Evolutionary conservation across 1,139 yeast genomes (phyloP).

Genomic region (Hansenula lynferdii): DNA sequence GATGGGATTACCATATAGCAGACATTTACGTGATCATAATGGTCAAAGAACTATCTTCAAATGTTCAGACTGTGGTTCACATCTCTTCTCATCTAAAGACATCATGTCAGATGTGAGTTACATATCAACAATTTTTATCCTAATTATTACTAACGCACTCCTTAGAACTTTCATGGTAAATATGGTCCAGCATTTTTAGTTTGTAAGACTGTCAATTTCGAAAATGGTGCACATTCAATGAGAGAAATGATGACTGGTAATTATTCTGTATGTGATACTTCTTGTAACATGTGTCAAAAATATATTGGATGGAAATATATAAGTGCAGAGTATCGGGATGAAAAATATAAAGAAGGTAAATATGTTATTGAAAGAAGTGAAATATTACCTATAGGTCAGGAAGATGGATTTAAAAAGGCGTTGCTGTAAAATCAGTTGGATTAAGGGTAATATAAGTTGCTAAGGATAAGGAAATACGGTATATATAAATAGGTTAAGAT

Average conservation of each 20-base stretch:
- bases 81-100: conserved; percentile 16
- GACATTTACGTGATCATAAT: conserved; percentile 12
- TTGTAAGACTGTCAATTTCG: conserved; percentile 31
- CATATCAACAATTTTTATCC: no score
- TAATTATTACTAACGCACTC: conserved; percentile 1
- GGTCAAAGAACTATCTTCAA: conserved; percentile 13
- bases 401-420: neutral
- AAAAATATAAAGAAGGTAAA: conserved; percentile 74
- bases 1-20: conserved; percentile 19
- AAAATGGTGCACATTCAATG: conserved; percentile 26
- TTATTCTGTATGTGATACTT: conserved; percentile 58
- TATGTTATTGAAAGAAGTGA: conserved; percentile 56
- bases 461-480: neutral
- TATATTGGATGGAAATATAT: conserved; percentile 79
- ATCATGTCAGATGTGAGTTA: conserved; percentile 13
- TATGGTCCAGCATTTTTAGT: conserved; percentile 36
- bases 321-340: conserved; percentile 47
- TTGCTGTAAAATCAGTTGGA: neutral
- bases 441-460: no score
- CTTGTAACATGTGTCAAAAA: conserved; percentile 60
- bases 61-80: conserved; percentile 16
- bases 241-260: conserved; percentile 66
- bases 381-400: conserved; percentile 3
- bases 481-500: no score
- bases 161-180: conserved; percentile 32